Base-by-base conservation (phyloP, 768 basidiomycete species). In the Naematelia aurantialba region DNA sequence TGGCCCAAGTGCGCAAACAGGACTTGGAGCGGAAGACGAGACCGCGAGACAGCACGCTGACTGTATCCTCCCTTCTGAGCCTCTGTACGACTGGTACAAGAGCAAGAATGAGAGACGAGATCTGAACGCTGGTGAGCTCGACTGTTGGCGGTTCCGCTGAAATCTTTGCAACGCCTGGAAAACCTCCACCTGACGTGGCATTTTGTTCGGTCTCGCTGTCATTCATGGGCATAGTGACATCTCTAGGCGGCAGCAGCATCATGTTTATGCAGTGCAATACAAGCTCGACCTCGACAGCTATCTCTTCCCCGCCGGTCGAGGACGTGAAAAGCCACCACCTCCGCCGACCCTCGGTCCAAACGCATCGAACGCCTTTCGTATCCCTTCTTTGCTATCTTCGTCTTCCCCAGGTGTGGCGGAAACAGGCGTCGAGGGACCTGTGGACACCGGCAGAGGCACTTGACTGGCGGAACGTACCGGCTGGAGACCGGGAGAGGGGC, bases 301-400 rank as follows among this genome's bases (percentile, higher is more conserved):
- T 52, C 72, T 57, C 56, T 62, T 63, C 4, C 74, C 74, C 25
- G 70, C 74, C 4, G 74, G 74, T 55, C 61, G 47, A 13, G 74
- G 74, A 51, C 74, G 58, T 17, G 72, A 72, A 49, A 76, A 76
- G 8, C 74, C 72, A 24, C 56, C 59, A 21, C 66, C 72, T 13
- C 65, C 66, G 5, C 63, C 61, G 19, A 75, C 72, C 44, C 74
- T 69, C 3, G 74, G 74, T 42, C 74, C 74, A 58, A 76, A 76
- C 19, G 70, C 67, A 44, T 74, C 69, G 56, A 76, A 76, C 1
- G 74, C 74, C 54, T 56, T 59, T 47, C 61, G 45, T 46, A 74
- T 69, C 13, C 51, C 58, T 13, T 67, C 72, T 39, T 69, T 65
- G 21, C 63, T 58, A 56, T 74, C 72, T 11, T 49, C 70, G n/a